phyloP scores from a whole-genome alignment of 345 rosid genomes.

The Salix brachista region DNA sequence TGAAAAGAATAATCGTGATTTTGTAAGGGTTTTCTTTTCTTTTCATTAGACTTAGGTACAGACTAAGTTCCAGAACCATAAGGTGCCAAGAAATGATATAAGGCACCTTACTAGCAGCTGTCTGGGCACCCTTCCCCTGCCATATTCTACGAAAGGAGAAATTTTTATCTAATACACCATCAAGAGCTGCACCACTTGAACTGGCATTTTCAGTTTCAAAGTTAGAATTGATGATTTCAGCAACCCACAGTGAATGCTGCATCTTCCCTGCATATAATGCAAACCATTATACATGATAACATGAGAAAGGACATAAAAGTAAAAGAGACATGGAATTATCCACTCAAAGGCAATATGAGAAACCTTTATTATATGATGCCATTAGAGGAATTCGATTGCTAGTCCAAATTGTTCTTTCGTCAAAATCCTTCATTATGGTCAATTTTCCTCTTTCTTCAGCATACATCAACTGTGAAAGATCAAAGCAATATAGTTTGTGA shows the following conservation, averaged over 20 bases:
- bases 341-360: constrained; percentile 9
- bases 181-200: constrained; percentile 42
- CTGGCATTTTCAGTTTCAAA: constrained; percentile 42
- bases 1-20: too few relatives aligned
- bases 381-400: constrained; percentile 70
- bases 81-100: constrained; percentile 12
- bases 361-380: constrained; percentile 91
- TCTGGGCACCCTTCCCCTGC: constrained; percentile 86
- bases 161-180: constrained; percentile 45
- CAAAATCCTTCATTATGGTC: constrained; percentile 69
- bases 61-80: neutral
- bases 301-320: neutral
- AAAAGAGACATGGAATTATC: neutral
- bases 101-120: constrained; percentile 77
- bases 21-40: neutral
- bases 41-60: neutral
- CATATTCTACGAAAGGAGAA: constrained; percentile 81
- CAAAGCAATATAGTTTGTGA: constrained; percentile 9
- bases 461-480: constrained; percentile 51
- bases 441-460: constrained; percentile 87
- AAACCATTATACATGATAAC: constrained; percentile 12
- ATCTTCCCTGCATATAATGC: constrained; percentile 58
- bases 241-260: constrained; percentile 94
- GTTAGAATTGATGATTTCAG: constrained; percentile 56
- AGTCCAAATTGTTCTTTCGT: constrained; percentile 94